A percentile compares a stretch with the other conserved stretches of the same genome.
These are phyloP conservation scores for Corynascus novoguineensis DNA, from an alignment of 495 filamentous ascomycete genomes.

Conservation along the genomic window DNA sequence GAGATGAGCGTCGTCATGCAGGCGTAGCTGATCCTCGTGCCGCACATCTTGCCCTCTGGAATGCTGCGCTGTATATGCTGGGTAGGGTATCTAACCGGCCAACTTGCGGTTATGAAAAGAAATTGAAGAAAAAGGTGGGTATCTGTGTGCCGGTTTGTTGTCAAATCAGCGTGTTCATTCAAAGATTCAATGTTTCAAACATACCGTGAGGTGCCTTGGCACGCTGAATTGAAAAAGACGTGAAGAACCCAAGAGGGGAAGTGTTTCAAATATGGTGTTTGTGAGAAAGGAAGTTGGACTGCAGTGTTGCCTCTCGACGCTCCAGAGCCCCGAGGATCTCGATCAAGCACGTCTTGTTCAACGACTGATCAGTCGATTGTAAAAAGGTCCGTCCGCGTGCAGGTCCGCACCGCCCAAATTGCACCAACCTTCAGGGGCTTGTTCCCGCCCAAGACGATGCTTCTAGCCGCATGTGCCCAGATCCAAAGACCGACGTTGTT, in stretches of 20 bases:
- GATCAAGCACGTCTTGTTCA: no score
- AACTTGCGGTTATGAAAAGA: not conserved
- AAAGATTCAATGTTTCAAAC: no score
- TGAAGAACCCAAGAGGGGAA: no score
- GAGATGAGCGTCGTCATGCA: conserved; percentile 29
- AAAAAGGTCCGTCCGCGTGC: no score
- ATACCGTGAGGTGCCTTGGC: no score
- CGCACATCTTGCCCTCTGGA: conserved; percentile 24
- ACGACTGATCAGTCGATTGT: no score
- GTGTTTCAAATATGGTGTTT: no score
- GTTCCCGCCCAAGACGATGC: not conserved
- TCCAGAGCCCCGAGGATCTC: no score
- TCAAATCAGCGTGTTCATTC: not conserved
- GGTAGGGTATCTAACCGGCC: not conserved
- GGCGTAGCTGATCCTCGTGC: conserved; percentile 31
- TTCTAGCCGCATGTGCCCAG: not conserved
- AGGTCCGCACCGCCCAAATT: not conserved
- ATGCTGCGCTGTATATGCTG: not conserved
- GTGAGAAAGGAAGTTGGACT: no score
- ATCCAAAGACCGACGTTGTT: not conserved
- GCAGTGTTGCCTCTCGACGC: no score
- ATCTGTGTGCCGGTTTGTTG: not conserved
- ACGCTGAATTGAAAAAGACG: no score
- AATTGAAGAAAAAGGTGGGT: not conserved
- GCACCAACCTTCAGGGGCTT: not conserved